Evolutionary conservation across 1,284 basidiomycete species (phyloP).

Genomic region (Marasmius oreades): DNA sequence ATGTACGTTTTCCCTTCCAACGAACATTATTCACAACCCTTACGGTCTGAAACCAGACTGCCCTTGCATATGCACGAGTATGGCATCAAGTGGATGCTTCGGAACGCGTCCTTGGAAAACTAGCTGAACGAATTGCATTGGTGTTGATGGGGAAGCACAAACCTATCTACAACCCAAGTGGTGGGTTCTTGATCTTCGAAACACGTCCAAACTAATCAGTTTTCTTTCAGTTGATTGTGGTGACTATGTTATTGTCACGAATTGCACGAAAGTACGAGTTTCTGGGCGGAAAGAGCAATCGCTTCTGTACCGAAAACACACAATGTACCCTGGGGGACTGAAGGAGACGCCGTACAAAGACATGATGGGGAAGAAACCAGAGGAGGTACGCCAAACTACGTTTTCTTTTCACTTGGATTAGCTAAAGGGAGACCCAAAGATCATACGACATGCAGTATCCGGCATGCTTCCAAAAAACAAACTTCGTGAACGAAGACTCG

Average conservation of each 20-base stretch:
- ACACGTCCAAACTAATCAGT: background rate
- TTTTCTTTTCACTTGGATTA: constrained; percentile 3
- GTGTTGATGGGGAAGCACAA: constrained; percentile 99
- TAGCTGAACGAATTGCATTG: constrained; percentile 90
- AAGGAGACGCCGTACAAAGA: constrained; percentile 85
- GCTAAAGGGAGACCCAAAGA: constrained; percentile 43
- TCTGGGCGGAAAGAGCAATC: constrained; percentile 91
- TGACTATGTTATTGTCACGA: constrained; percentile 97
- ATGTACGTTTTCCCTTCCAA: constrained; percentile 40
- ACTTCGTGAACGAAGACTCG: constrained; percentile 80
- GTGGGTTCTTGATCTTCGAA: constrained; percentile 40
- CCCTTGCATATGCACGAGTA: constrained; percentile 86
- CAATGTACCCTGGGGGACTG: constrained; percentile 92
- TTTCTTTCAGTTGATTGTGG: constrained; percentile 82
- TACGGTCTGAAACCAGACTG: constrained; percentile 58
- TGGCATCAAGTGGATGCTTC: constrained; percentile 97
- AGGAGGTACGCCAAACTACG: constrained; percentile 68
- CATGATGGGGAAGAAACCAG: constrained; percentile 84
- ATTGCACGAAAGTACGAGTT: constrained; percentile 82
- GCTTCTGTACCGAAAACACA: constrained; percentile 85
- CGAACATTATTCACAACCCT: constrained; percentile 1
- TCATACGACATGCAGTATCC: constrained; percentile 92
- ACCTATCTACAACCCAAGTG: constrained; percentile 90
- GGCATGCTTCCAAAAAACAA: constrained; percentile 98
- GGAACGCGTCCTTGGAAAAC: constrained; percentile 87